Conservation (phyloP, 2,329 filamentous ascomycete species). For the Aureobasidium sp. region DNA sequence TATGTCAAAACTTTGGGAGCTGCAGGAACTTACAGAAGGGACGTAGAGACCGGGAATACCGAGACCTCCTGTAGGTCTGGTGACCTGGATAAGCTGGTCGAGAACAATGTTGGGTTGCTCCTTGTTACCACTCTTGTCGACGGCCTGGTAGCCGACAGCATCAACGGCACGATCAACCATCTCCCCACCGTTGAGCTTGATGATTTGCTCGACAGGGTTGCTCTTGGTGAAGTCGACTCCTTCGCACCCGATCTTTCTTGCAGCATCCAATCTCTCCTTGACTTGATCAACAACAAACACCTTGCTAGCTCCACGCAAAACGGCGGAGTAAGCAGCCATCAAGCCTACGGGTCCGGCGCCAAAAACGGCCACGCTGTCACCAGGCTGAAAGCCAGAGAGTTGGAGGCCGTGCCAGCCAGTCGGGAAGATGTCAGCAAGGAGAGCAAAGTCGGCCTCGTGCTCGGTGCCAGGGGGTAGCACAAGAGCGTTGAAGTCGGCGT, state of each 20-base stretch:
- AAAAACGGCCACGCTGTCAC: constrained; percentile 58
- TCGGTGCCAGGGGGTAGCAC: constrained; percentile 55
- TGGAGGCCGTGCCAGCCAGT: constrained; percentile 53
- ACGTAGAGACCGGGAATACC: constrained; percentile 53
- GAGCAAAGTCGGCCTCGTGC: constrained; percentile 53
- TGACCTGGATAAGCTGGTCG: constrained; percentile 58
- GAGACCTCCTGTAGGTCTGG: constrained; percentile 53
- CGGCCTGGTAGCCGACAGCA: constrained; percentile 60
- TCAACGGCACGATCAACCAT: constrained; percentile 60
- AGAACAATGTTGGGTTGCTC: constrained; percentile 58
- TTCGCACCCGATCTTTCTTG: constrained; percentile 55
- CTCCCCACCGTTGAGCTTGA: constrained; percentile 46
- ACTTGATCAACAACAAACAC: constrained; percentile 60
- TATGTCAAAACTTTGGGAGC: not conserved
- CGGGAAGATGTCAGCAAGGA: constrained; percentile 45
- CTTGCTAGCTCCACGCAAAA: constrained; percentile 53
- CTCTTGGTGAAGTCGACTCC: constrained; percentile 55
- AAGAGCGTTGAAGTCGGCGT: constrained; percentile 60
- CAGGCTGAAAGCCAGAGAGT: constrained; percentile 52
- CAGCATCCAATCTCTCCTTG: constrained; percentile 50
- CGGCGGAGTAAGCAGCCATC: constrained; percentile 59
- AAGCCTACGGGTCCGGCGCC: constrained; percentile 57
- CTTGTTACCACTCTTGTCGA: constrained; percentile 47
- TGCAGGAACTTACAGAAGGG: constrained; percentile 15
- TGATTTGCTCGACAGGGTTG: constrained; percentile 55